A percentile compares a stretch with the other conserved stretches of the same genome.
Evolutionary conservation across 1,139 yeast genomes (phyloP).

Genomic region (Debaryomyces sp.): DNA sequence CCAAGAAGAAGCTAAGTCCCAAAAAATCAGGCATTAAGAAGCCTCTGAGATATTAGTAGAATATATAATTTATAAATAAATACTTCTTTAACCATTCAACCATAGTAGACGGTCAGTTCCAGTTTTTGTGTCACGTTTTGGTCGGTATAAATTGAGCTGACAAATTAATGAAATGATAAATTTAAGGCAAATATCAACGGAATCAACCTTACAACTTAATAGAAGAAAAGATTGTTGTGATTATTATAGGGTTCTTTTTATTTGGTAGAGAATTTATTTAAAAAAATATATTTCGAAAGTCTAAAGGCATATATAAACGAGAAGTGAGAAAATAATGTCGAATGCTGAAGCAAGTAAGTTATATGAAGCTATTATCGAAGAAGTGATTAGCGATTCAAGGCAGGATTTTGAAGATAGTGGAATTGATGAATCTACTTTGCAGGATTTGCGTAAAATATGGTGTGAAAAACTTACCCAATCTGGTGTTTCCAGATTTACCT

Average conservation of each 20-base stretch:
- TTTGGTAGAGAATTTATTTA: not conserved
- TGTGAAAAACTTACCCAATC: constrained; percentile 74
- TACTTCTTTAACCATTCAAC: not conserved
- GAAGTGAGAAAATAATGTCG: constrained; percentile 32
- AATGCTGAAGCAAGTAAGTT: constrained; percentile 54
- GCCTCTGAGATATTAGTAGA: constrained; percentile 7
- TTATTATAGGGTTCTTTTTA: not conserved
- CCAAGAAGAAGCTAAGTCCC: constrained; percentile 11
- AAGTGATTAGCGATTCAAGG: constrained; percentile 87
- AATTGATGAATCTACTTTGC: constrained; percentile 87
- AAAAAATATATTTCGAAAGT: not conserved
- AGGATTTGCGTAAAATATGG: constrained; percentile 84
- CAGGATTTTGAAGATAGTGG: constrained; percentile 96
- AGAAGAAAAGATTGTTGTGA: not conserved
- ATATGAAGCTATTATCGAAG: constrained; percentile 82
- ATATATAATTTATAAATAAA: not conserved
- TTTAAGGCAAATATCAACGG: not conserved
- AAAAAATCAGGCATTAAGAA: constrained; percentile 11
- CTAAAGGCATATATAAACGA: not conserved
- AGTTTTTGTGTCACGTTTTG: constrained; percentile 8
- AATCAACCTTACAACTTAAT: not conserved
- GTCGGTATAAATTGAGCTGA: constrained; percentile 2
- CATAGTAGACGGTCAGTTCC: not conserved
- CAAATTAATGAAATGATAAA: not conserved
- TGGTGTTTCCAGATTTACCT: constrained; percentile 73